Evolutionary conservation across 1,284 basidiomycete species (phyloP).

Genomic region (Sporisorium exsertum): DNA sequence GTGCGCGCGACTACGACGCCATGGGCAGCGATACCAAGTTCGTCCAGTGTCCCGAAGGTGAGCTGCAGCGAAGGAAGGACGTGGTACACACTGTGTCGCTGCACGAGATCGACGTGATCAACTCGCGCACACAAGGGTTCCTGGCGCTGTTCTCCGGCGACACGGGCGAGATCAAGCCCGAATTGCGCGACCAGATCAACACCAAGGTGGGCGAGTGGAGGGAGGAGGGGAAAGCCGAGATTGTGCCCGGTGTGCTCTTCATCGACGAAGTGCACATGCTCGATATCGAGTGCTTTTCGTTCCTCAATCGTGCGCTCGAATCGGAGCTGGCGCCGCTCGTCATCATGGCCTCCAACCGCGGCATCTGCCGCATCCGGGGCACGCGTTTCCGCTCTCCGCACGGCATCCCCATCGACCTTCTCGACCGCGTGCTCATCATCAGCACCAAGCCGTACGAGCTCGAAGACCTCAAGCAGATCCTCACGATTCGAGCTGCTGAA

Average conservation of each 20-base stretch:
- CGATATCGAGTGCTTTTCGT: slow-evolving; percentile 99
- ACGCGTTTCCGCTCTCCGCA: slow-evolving; percentile 94
- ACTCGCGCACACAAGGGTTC: slow-evolving; percentile 92
- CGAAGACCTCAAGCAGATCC: slow-evolving; percentile 89
- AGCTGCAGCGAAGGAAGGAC: slow-evolving; percentile 96
- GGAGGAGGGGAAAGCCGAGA: slow-evolving; percentile 98
- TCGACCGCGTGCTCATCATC: slow-evolving; percentile 95
- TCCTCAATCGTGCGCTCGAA: slow-evolving; percentile 94
- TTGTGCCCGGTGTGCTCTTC: slow-evolving; percentile 85
- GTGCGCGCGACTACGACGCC: slow-evolving; percentile 96
- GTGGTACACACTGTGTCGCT: slow-evolving; percentile 96
- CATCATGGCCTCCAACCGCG: slow-evolving; percentile 97
- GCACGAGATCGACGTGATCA: slow-evolving; percentile 99
- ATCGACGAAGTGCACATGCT: slow-evolving; percentile 87
- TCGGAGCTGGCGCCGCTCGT: slow-evolving; percentile 92
- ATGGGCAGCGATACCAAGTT: slow-evolving; percentile 94
- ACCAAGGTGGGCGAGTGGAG: slow-evolving; percentile 96
- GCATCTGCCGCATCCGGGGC: slow-evolving; percentile 92
- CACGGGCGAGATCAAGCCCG: slow-evolving; percentile 98
- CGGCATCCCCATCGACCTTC: slow-evolving; percentile 91
- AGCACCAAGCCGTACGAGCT: slow-evolving; percentile 88
- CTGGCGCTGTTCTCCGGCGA: slow-evolving; percentile 78
- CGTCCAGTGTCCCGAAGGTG: slow-evolving; percentile 96
- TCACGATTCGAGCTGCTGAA: slow-evolving; percentile 93
- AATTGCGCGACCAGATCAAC: slow-evolving; percentile 95